A percentile compares a stretch with the other conserved stretches of the same genome.
Evolutionary conservation across 345 rosid species (phyloP).

Genomic region (Eucalyptus sideroxylon): DNA sequence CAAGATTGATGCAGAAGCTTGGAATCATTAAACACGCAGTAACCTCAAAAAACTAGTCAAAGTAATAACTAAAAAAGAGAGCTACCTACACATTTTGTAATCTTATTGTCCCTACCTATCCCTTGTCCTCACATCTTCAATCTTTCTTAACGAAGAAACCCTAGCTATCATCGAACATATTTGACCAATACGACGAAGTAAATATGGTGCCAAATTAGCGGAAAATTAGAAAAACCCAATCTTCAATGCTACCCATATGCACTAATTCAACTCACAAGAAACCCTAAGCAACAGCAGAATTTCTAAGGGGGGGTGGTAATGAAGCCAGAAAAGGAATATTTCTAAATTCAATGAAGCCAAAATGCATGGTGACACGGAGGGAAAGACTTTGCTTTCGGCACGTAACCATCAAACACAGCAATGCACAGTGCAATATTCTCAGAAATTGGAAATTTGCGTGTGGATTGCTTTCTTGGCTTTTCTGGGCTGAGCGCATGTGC

Average conservation of each 20-base stretch:
- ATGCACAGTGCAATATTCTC: background rate
- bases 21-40: background rate
- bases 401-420: background rate
- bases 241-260: background rate
- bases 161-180: background rate
- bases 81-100: background rate
- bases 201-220: background rate
- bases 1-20: background rate
- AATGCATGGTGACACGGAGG: background rate
- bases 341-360: background rate
- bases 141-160: background rate
- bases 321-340: background rate
- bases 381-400: background rate
- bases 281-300: background rate
- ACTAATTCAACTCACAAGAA: background rate
- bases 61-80: background rate
- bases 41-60: background rate
- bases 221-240: background rate
- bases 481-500: background rate
- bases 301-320: background rate
- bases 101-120: background rate
- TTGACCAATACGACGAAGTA: background rate
- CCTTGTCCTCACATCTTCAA: background rate
- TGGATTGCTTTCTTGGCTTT: background rate
- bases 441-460: background rate